phyloP scores from a whole-genome alignment of 106 monocot species.

The Posidonia australis region DNA sequence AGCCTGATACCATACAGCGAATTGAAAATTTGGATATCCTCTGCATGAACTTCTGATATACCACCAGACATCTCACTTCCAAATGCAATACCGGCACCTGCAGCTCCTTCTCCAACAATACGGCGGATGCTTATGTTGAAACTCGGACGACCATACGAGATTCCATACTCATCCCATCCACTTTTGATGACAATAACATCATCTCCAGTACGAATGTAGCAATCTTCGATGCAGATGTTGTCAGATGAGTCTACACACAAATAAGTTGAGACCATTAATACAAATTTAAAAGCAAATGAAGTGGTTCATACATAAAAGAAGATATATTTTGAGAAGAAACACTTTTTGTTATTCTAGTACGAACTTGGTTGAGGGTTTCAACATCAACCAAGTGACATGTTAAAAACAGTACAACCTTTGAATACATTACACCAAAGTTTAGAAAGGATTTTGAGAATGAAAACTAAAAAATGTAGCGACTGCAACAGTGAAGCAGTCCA shows the following conservation, averaged over 20 bases:
- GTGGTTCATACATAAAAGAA: background rate
- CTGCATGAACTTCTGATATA: slow-evolving; percentile 21
- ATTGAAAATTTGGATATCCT: slow-evolving; percentile 19
- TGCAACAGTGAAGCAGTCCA: too few species aligned
- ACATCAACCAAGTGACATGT: too few species aligned
- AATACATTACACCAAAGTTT: too few species aligned
- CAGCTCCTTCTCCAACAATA: slow-evolving; percentile 7
- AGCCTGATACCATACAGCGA: slow-evolving; percentile 23
- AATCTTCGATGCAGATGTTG: slow-evolving; percentile 40
- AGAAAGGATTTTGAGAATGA: too few species aligned
- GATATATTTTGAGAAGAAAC: too few species aligned
- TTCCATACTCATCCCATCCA: slow-evolving; percentile 40
- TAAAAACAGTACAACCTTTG: too few species aligned
- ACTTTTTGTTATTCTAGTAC: too few species aligned
- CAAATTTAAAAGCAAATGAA: background rate
- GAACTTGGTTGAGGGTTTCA: too few species aligned
- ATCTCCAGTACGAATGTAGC: slow-evolving; percentile 31
- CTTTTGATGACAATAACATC: slow-evolving; percentile 35
- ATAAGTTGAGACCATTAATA: background rate
- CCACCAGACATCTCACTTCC: slow-evolving; percentile 50
- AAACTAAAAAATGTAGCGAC: too few species aligned
- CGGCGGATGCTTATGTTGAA: slow-evolving; percentile 26
- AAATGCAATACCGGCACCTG: slow-evolving; percentile 30
- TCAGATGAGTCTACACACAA: slow-evolving; percentile 24
- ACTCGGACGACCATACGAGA: slow-evolving; percentile 20